Evolutionary conservation across 371 early-diverging fungal species (phyloP).

Genomic region (Globomyces sp.): DNA sequence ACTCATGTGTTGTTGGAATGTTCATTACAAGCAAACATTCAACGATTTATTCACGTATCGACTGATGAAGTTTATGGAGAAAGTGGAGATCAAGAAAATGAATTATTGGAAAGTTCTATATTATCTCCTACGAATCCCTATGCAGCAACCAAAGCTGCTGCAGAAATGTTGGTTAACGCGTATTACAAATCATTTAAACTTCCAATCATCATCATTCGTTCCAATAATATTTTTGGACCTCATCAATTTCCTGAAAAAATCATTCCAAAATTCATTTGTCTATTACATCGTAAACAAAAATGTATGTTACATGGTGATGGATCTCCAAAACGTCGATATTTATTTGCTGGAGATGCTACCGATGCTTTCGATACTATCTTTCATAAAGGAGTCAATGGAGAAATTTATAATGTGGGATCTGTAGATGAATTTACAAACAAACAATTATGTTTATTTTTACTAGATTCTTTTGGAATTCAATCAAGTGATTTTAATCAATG

Average conservation of each 20-base stretch:
- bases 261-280: constrained; percentile 83
- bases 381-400: constrained; percentile 62
- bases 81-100: constrained; percentile 29
- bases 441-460: constrained; percentile 63
- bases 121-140: constrained; percentile 83
- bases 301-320: constrained; percentile 83
- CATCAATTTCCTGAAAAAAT: constrained; percentile 88
- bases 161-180: constrained; percentile 77
- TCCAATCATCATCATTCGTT: constrained; percentile 79
- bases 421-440: constrained; percentile 74
- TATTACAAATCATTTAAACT: constrained; percentile 79
- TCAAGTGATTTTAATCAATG: constrained; percentile 12
- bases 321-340: constrained; percentile 70
- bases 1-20: constrained; percentile 86
- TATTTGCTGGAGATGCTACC: constrained; percentile 75
- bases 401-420: constrained; percentile 82
- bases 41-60: constrained; percentile 74
- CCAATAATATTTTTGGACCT: constrained; percentile 86
- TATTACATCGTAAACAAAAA: constrained; percentile 57
- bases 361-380: constrained; percentile 73
- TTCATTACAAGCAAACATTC: constrained; percentile 55
- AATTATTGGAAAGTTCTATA: constrained; percentile 57
- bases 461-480: constrained; percentile 29
- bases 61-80: constrained; percentile 92
- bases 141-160: constrained; percentile 88